A percentile compares a stretch with the other conserved stretches of the same genome.
These are phyloP conservation scores for Elongisporangium undulatum DNA, from an alignment of 352 stramenopile species.

Conservation along the genomic window DNA sequence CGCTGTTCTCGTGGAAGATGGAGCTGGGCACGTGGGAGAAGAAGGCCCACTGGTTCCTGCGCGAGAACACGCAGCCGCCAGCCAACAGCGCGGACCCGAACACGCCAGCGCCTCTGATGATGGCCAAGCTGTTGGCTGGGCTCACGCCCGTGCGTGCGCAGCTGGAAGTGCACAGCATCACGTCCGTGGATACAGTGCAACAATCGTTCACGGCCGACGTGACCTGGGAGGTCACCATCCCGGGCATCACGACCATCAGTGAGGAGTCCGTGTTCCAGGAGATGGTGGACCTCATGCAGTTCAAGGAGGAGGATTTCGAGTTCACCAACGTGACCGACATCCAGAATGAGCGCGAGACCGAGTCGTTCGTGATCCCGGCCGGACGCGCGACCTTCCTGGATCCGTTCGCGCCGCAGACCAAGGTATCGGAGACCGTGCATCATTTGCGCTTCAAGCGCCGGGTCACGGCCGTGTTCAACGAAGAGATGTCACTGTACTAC, in stretches of 20 bases:
- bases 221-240: constrained; percentile 26
- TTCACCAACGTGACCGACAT: constrained; percentile 23
- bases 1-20: constrained; percentile 34
- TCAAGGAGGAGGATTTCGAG: constrained; percentile 26
- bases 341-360: constrained; percentile 6
- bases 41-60: constrained; percentile 24
- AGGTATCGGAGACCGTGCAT: constrained; percentile 1
- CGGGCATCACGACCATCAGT: constrained; percentile 19
- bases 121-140: constrained; percentile 14
- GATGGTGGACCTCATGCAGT: constrained; percentile 22
- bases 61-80: background rate
- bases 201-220: constrained; percentile 24
- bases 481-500: constrained; percentile 30
- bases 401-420: constrained; percentile 4
- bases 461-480: constrained; percentile 23
- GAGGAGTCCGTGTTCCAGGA: constrained; percentile 24
- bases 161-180: constrained; percentile 21
- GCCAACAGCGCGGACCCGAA: constrained; percentile 6
- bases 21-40: constrained; percentile 17
- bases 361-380: background rate
- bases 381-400: constrained; percentile 4
- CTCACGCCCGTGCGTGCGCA: constrained; percentile 15
- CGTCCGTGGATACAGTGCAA: constrained; percentile 18
- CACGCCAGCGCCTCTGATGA: no score
- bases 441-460: constrained; percentile 21